phyloP scores from a whole-genome alignment of 345 rosid species.

The Syzygium aromaticum region DNA sequence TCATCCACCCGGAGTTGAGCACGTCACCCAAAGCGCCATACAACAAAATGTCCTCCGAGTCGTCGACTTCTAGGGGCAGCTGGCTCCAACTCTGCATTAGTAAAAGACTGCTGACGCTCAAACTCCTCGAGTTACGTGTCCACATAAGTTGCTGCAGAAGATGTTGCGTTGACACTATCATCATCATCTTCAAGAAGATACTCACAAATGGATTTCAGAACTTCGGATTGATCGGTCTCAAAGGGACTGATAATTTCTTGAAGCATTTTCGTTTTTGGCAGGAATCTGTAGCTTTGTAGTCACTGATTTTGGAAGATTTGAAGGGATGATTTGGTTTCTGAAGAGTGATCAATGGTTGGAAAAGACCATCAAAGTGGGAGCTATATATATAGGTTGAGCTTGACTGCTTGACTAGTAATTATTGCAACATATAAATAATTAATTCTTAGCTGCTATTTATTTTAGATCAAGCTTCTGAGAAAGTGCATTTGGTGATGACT shows the following conservation, averaged over 20 bases:
- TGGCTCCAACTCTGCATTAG: slow-evolving; percentile 24
- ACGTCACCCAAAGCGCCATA: background rate
- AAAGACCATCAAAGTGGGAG: background rate
- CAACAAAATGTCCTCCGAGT: slow-evolving; percentile 21
- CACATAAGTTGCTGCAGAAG: background rate
- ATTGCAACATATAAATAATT: background rate
- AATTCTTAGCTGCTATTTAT: background rate
- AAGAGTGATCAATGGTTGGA: background rate
- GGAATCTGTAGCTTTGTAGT: background rate
- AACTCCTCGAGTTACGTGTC: background rate
- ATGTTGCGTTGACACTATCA: background rate
- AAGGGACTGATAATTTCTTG: background rate
- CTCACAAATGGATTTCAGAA: slow-evolving; percentile 1
- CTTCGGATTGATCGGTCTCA: background rate
- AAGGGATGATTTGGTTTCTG: background rate
- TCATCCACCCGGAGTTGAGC: background rate
- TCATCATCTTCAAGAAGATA: background rate
- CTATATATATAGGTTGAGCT: background rate
- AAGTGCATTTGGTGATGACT: background rate
- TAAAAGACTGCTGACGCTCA: slow-evolving; percentile 21
- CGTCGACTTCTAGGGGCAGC: slow-evolving; percentile 14
- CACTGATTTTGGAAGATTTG: background rate
- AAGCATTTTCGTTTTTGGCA: background rate
- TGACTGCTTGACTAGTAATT: background rate
- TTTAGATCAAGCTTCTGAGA: background rate